Conservation (phyloP, 2,329 filamentous ascomycete genomes). For the Botrytis aclada region DNA sequence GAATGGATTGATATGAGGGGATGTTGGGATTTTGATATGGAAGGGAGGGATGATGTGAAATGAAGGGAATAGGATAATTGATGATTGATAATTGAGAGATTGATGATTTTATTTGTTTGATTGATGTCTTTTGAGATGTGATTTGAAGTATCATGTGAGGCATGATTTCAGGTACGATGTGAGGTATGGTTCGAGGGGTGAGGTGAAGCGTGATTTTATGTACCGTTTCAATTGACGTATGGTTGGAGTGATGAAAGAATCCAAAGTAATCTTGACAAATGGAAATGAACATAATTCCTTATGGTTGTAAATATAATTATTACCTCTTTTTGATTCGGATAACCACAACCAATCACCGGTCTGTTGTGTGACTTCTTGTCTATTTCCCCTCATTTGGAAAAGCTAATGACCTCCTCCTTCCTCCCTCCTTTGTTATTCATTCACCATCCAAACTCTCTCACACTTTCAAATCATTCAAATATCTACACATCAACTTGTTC, state of each 20-base stretch:
- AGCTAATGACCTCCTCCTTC: conserved; percentile 1
- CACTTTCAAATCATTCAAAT: neutral
- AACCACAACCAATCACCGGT: neutral
- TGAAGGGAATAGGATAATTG: neutral
- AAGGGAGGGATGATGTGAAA: neutral
- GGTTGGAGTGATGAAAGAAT: neutral
- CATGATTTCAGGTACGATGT: neutral
- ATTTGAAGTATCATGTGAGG: neutral
- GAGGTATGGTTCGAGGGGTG: neutral
- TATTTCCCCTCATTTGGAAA: conserved; percentile 10
- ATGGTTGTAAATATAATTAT: neutral
- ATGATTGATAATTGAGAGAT: neutral
- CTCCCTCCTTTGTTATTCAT: conserved; percentile 5
- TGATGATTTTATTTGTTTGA: neutral
- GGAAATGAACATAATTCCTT: neutral
- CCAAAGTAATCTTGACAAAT: neutral
- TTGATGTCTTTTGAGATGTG: neutral
- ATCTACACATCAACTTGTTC: neutral
- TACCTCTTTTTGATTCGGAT: neutral
- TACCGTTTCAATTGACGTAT: no score
- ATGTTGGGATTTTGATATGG: neutral
- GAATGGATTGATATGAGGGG: neutral
- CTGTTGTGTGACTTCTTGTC: neutral
- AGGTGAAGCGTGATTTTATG: neutral
- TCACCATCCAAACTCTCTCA: neutral